Percentiles rank a stretch among this genome's conserved stretches.
phyloP scores from a whole-genome alignment of 2,329 filamentous ascomycete genomes.

The Colletotrichum australisinense region DNA sequence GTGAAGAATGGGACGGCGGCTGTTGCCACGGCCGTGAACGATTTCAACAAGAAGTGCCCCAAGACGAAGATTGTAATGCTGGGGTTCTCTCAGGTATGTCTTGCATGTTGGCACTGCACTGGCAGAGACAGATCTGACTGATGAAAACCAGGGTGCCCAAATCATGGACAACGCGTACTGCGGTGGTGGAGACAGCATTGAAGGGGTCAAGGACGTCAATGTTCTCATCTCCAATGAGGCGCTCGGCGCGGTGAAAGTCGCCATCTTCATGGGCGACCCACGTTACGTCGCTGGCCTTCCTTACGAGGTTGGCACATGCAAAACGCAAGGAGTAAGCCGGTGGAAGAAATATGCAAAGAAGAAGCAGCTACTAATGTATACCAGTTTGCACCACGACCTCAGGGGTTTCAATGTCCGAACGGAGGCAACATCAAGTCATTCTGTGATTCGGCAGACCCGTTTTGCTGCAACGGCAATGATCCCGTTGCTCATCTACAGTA shows the following conservation, averaged over 20 bases:
- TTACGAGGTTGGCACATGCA: slow-evolving; percentile 71
- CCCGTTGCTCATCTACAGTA: slow-evolving; percentile 57
- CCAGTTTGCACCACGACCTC: slow-evolving; percentile 66
- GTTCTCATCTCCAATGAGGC: slow-evolving; percentile 58
- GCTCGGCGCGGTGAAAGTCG: slow-evolving; percentile 68
- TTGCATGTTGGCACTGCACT: background rate
- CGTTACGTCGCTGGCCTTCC: slow-evolving; percentile 64
- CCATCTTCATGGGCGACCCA: slow-evolving; percentile 74
- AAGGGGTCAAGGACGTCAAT: slow-evolving; percentile 56
- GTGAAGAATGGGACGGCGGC: slow-evolving; percentile 67
- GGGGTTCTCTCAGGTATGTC: slow-evolving; percentile 69
- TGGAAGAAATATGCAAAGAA: no score
- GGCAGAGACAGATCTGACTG: background rate
- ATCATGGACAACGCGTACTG: slow-evolving; percentile 74
- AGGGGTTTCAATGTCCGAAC: slow-evolving; percentile 65
- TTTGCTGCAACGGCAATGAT: slow-evolving; percentile 71
- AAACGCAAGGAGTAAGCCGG: slow-evolving; percentile 63
- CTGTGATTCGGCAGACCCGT: slow-evolving; percentile 69
- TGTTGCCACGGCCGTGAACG: slow-evolving; percentile 69
- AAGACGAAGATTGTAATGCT: slow-evolving; percentile 68
- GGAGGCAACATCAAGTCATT: slow-evolving; percentile 68
- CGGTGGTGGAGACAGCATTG: slow-evolving; percentile 64
- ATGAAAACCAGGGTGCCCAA: slow-evolving; percentile 62
- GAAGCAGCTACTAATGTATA: background rate
- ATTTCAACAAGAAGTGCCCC: slow-evolving; percentile 67